Conservation (phyloP, 768 basidiomycete genomes). For the Auricularia sp. region DNA sequence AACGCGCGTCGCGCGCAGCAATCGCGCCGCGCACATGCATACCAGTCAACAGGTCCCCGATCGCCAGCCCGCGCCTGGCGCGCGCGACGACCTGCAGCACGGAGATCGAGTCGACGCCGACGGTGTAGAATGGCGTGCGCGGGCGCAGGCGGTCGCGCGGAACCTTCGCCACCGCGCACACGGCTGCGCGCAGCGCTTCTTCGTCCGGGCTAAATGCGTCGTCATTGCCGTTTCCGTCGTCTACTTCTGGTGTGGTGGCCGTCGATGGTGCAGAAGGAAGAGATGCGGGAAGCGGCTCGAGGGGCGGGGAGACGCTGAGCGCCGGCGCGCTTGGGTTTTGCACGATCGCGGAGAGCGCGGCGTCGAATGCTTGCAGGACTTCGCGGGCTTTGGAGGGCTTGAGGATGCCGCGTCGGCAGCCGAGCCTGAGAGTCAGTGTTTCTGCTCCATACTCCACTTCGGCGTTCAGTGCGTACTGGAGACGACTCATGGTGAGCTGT, state of each 20-base stretch:
- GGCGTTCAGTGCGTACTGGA: constrained; percentile 34
- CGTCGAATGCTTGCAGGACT: constrained; percentile 13
- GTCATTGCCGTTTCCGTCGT: neutral
- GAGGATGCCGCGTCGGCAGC: constrained; percentile 24
- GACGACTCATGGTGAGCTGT: neutral
- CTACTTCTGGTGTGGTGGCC: neutral
- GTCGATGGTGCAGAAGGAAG: neutral
- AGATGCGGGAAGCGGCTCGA: neutral
- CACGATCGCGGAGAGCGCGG: constrained; percentile 14
- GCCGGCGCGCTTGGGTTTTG: constrained; percentile 10
- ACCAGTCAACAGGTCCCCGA: constrained; percentile 33
- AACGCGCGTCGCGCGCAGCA: neutral
- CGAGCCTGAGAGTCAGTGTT: constrained; percentile 26
- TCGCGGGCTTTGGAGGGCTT: constrained; percentile 13
- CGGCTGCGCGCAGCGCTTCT: constrained; percentile 5
- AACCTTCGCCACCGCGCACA: constrained; percentile 18
- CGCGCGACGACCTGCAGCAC: constrained; percentile 35
- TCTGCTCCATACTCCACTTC: constrained; percentile 26
- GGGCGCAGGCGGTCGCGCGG: constrained; percentile 21
- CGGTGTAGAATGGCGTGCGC: constrained; percentile 26
- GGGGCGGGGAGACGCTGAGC: neutral
- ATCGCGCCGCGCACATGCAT: constrained; percentile 21
- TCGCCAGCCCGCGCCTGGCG: constrained; percentile 22
- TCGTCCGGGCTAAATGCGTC: neutral
- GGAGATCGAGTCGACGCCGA: constrained; percentile 42